Conservation (phyloP, 768 basidiomycete species). For the Sporobolomyces pararoseus region DNA sequence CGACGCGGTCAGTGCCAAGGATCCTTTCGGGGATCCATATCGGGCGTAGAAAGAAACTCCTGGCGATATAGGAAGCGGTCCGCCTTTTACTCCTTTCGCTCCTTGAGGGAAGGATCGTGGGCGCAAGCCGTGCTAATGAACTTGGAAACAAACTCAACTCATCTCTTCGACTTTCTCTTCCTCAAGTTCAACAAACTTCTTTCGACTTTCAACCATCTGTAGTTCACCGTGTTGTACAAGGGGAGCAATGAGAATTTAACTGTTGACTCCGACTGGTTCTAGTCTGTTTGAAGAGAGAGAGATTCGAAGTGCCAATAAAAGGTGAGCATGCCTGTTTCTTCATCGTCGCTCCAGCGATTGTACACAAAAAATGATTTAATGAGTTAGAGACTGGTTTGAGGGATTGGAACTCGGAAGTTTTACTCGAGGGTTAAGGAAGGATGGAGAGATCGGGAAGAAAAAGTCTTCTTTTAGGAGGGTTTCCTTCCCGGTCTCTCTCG, state of each 20-base stretch:
- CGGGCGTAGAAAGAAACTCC: slow-evolving; percentile 18
- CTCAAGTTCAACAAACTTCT: background rate
- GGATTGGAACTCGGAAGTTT: background rate
- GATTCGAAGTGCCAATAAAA: too few species aligned
- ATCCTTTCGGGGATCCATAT: slow-evolving; percentile 15
- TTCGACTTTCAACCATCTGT: background rate
- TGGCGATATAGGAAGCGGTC: slow-evolving; percentile 34
- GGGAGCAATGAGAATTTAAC: too few species aligned
- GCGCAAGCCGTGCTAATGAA: slow-evolving; percentile 31
- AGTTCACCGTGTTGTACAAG: background rate
- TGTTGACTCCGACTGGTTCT: too few species aligned
- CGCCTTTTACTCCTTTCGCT: slow-evolving; percentile 11
- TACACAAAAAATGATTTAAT: slow-evolving; percentile 33
- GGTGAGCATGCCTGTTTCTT: too few species aligned
- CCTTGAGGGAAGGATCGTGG: slow-evolving; percentile 8
- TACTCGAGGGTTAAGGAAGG: background rate
- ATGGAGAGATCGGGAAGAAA: background rate
- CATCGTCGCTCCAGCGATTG: slow-evolving; percentile 15
- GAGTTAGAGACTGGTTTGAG: slow-evolving; percentile 12
- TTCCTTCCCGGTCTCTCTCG: background rate
- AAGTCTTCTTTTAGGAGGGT: slow-evolving; percentile 7
- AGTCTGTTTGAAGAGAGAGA: too few species aligned
- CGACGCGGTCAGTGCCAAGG: slow-evolving; percentile 35
- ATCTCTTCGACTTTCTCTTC: background rate
- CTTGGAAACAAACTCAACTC: slow-evolving; percentile 9